Evolutionary conservation across 2,329 filamentous ascomycete genomes (phyloP).

Genomic region (Verticillium longisporum): DNA sequence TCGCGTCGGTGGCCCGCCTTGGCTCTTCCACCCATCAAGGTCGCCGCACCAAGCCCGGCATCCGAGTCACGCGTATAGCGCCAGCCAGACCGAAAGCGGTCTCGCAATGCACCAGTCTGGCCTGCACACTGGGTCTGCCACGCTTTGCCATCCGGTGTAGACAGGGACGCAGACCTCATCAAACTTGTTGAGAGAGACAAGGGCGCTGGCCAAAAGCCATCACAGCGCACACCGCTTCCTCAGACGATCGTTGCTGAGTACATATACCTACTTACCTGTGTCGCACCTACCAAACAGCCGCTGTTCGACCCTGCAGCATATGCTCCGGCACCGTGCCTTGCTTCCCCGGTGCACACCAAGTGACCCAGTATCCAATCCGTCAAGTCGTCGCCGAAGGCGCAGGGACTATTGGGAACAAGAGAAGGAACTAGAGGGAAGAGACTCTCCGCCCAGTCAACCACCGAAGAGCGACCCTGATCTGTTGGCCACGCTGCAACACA

Average conservation of each 20-base stretch:
- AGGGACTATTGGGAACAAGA: background rate
- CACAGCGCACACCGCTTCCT: background rate
- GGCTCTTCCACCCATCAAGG: background rate
- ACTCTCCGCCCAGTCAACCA: background rate
- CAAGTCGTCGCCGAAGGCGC: background rate
- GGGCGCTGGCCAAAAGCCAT: background rate
- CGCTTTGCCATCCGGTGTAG: background rate
- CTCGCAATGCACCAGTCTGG: background rate
- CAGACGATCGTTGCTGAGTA: background rate
- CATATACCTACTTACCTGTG: background rate
- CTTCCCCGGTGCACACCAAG: background rate
- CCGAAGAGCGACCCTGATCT: background rate
- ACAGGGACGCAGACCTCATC: background rate
- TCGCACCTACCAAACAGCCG: background rate
- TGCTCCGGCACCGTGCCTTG: background rate
- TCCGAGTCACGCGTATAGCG: background rate
- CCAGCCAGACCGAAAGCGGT: background rate
- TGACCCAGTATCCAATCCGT: background rate
- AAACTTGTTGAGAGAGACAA: background rate
- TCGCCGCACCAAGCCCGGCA: background rate
- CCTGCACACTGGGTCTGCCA: background rate
- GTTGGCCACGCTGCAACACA: background rate
- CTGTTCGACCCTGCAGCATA: background rate
- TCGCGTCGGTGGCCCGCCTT: background rate
- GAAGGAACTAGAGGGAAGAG: background rate